phyloP scores from a whole-genome alignment of 1,284 basidiomycete genomes.

The Trichosporon asahii region DNA sequence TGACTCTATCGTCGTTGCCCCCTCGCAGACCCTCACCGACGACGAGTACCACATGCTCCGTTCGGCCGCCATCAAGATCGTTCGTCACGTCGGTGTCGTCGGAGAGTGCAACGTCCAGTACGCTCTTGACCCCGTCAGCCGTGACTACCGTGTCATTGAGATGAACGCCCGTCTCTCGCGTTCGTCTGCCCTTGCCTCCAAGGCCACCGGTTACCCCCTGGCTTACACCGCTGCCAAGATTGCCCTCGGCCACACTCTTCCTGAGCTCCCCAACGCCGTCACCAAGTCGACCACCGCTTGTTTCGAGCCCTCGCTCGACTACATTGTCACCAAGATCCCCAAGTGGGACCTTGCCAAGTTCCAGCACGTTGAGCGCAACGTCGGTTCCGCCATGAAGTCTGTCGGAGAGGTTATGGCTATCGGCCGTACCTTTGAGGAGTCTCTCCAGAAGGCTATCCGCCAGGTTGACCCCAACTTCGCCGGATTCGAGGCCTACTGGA shows the following conservation, averaged over 20 bases:
- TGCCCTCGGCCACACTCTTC: constrained; percentile 95
- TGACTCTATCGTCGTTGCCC: constrained; percentile 99
- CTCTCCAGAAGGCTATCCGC: constrained; percentile 95
- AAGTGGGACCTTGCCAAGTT: constrained; percentile 99
- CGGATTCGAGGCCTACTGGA: constrained; percentile 61
- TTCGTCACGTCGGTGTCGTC: constrained; percentile 94
- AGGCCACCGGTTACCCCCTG: constrained; percentile 97
- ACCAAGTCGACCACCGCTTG: constrained; percentile 99
- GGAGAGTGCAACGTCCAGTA: constrained; percentile 95
- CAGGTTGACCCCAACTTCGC: constrained; percentile 85
- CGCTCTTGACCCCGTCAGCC: constrained; percentile 85
- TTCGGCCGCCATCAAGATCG: constrained; percentile 93
- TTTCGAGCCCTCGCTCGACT: constrained; percentile 99
- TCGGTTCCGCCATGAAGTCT: constrained; percentile 98
- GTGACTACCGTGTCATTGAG: constrained; percentile 97
- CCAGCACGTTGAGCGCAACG: constrained; percentile 87
- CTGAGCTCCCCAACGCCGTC: constrained; percentile 96
- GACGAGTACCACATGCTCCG: constrained; percentile 99
- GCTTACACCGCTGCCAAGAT: constrained; percentile 99
- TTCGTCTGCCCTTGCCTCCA: constrained; percentile 89
- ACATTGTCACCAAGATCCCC: constrained; percentile 99
- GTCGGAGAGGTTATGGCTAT: constrained; percentile 99
- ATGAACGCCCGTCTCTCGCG: constrained; percentile 80
- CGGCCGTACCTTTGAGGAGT: constrained; percentile 97
- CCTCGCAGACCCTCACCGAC: constrained; percentile 95